These are phyloP conservation scores for Coemansia asiatica DNA, from an alignment of 192 early-diverging fungal genomes.

Conservation along the genomic window DNA sequence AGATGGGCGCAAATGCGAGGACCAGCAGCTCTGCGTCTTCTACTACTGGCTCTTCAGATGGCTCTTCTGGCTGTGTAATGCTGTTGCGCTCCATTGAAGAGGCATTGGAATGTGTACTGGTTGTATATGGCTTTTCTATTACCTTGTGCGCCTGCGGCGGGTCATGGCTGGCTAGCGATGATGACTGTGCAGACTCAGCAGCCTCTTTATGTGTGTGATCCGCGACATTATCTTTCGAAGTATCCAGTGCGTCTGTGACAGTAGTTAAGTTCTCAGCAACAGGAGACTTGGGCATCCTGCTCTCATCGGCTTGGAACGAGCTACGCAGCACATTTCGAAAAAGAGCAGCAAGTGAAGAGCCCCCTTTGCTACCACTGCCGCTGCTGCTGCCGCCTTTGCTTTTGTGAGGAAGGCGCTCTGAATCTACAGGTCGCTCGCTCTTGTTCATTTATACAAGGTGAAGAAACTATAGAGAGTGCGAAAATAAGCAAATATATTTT, in stretches of 20 bases:
- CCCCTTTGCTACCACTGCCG: conserved; percentile 8
- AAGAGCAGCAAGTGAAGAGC: conserved; percentile 21
- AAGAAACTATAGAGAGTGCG: background rate
- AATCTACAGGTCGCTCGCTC: conserved; percentile 7
- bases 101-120: background rate
- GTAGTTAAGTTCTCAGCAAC: background rate
- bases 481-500: conserved; percentile 8
- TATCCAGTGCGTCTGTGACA: background rate
- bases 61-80: background rate
- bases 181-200: background rate
- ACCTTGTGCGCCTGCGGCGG: background rate
- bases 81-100: background rate
- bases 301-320: conserved; percentile 30
- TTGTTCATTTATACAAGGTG: conserved; percentile 6
- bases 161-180: background rate
- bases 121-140: background rate
- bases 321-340: conserved; percentile 47
- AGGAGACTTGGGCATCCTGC: background rate
- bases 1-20: conserved; percentile 7
- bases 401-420: background rate
- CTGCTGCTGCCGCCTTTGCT: conserved; percentile 2
- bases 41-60: background rate
- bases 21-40: conserved; percentile 37
- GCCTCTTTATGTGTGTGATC: background rate
- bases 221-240: background rate